Conservation (phyloP, 2,329 filamentous ascomycete genomes). For the Penicillium hordei region DNA sequence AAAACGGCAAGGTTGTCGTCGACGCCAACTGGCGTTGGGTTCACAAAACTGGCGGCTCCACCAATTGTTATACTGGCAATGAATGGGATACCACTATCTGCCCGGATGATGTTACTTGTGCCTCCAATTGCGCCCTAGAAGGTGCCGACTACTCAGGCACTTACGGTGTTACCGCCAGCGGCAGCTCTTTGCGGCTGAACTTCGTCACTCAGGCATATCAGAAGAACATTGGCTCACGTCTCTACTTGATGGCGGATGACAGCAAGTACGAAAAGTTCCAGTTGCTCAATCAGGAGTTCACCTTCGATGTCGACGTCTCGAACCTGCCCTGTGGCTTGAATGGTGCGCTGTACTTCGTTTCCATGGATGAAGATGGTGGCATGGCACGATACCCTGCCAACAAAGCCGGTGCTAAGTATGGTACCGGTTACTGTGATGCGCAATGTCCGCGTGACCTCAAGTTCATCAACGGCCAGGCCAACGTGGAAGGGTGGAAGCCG, state of each 20-base stretch:
- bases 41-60: constrained; percentile 48
- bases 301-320: constrained; percentile 70
- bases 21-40: constrained; percentile 58
- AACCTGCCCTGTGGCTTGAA: constrained; percentile 68
- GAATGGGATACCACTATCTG: constrained; percentile 50
- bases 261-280: constrained; percentile 64
- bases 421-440: constrained; percentile 64
- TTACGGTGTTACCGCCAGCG: constrained; percentile 54
- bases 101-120: constrained; percentile 51
- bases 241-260: constrained; percentile 64
- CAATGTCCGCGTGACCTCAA: constrained; percentile 55
- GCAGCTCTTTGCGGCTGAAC: constrained; percentile 50
- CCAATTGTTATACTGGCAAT: constrained; percentile 60
- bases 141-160: constrained; percentile 55
- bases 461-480: constrained; percentile 48
- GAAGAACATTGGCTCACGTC: constrained; percentile 50
- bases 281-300: constrained; percentile 66
- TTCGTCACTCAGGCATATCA: constrained; percentile 43
- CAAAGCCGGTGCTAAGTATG: constrained; percentile 59
- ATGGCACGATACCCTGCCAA: constrained; percentile 51
- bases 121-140: constrained; percentile 57
- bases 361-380: constrained; percentile 62
- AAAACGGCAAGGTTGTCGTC: constrained; percentile 43
- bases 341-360: constrained; percentile 65
- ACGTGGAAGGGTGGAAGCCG: constrained; percentile 54